phyloP scores from a whole-genome alignment of 2,329 filamentous ascomycete species.

The Colletotrichum karsti region DNA sequence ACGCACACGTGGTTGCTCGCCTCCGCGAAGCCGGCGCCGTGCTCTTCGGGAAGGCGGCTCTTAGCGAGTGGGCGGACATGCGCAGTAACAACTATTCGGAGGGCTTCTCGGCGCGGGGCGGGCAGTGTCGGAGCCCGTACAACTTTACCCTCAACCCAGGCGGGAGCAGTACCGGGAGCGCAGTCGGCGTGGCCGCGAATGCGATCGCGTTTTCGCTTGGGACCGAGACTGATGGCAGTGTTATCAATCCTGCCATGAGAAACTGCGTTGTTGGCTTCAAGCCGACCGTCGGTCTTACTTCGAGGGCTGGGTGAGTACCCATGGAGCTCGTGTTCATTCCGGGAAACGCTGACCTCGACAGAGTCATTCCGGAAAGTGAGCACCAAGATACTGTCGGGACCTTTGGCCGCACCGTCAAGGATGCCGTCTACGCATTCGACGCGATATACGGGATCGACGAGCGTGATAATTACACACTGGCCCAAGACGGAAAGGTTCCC shows the following conservation, averaged over 20 bases:
- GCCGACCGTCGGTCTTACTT: slow-evolving; percentile 78
- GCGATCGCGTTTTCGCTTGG: slow-evolving; percentile 71
- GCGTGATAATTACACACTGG: slow-evolving; percentile 72
- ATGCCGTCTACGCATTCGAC: slow-evolving; percentile 73
- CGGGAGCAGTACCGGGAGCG: slow-evolving; percentile 74
- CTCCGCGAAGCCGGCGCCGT: slow-evolving; percentile 73
- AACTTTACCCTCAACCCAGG: slow-evolving; percentile 75
- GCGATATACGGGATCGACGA: slow-evolving; percentile 72
- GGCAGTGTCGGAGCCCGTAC: slow-evolving; percentile 72
- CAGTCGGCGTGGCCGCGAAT: slow-evolving; percentile 70
- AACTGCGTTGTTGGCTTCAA: slow-evolving; percentile 79
- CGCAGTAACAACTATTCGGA: slow-evolving; percentile 73
- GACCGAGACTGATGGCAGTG: slow-evolving; percentile 77
- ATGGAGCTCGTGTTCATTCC: fast-evolving
- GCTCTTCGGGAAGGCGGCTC: slow-evolving; percentile 74
- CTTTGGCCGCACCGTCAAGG: slow-evolving; percentile 74
- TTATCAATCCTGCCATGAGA: slow-evolving; percentile 76
- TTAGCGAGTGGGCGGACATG: slow-evolving; percentile 82
- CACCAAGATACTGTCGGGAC: slow-evolving; percentile 76
- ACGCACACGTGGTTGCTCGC: slow-evolving; percentile 69
- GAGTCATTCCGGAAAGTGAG: slow-evolving; percentile 70
- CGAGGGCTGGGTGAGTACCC: slow-evolving; percentile 54
- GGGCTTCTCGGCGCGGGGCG: slow-evolving; percentile 71
- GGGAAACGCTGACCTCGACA: neutral
- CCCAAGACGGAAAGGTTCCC: slow-evolving; percentile 64